phyloP scores from a whole-genome alignment of 495 filamentous ascomycete genomes.

The Aspergillus panamensis region DNA sequence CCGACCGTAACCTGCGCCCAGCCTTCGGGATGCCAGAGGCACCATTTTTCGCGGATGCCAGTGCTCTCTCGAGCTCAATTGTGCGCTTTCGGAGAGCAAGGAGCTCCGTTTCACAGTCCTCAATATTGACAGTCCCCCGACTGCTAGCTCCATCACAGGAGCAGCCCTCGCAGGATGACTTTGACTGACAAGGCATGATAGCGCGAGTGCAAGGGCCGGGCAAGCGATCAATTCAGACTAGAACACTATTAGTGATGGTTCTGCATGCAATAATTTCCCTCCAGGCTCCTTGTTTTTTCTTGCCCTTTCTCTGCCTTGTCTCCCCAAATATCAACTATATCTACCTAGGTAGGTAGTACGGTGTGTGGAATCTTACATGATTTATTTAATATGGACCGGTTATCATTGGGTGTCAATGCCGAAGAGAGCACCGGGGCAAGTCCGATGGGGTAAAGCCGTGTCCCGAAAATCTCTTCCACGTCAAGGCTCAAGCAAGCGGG shows the following conservation, averaged over 20 bases:
- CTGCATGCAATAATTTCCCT: not conserved
- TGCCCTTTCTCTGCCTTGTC: not conserved
- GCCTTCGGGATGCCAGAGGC: slow-evolving; percentile 11
- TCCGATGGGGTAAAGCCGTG: slow-evolving; percentile 12
- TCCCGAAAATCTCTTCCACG: slow-evolving; percentile 7
- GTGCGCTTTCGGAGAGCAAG: slow-evolving; percentile 36
- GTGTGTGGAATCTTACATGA: not conserved
- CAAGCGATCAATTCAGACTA: not conserved
- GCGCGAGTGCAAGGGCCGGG: not conserved
- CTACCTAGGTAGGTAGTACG: not conserved
- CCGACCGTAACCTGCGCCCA: slow-evolving; percentile 41
- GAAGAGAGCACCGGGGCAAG: slow-evolving; percentile 12
- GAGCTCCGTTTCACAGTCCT: slow-evolving; percentile 40
- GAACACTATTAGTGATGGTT: not conserved
- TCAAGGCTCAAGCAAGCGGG: not conserved
- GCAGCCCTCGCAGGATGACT: slow-evolving; percentile 39
- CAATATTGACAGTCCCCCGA: slow-evolving; percentile 29
- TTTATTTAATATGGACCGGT: not conserved
- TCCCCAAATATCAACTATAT: not conserved
- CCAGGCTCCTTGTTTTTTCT: not conserved
- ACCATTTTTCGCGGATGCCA: slow-evolving; percentile 24
- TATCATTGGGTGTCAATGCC: slow-evolving; percentile 7
- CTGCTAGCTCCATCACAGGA: slow-evolving; percentile 28
- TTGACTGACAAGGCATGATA: slow-evolving; percentile 34
- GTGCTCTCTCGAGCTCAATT: slow-evolving; percentile 34